Evolutionary conservation across 169 alveolate species (phyloP), one percentile per base, ranked within the genome.

Genomic region (Cryptosporidium ryanae): DNA sequence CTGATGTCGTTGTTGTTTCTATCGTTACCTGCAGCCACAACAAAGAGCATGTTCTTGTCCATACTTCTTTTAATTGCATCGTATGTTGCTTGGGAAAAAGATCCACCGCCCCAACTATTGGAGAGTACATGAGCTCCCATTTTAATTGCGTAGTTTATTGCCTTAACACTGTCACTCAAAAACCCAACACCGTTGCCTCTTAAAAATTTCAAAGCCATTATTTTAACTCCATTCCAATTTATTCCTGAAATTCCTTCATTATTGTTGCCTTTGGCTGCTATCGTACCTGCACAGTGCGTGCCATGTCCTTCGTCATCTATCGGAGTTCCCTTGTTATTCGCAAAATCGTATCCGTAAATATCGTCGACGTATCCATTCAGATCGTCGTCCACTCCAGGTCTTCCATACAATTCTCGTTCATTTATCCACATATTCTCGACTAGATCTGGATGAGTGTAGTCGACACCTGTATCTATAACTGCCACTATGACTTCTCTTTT

Each of bases 391-490:
- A 91, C 90, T 44, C 93, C 94, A 10, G 87, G 87, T 29, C 87
- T 90, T 5, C 94, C 96, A 32, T 91, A 70, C 57, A 93, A 82
- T 65, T 94, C 97, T 31, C 65, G 87, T 23, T 91, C 84, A 65
- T 94, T 93, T 25, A 82, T 81, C 91, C 94, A 94, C 67, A 94
- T 92, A 65, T 91, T 91, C 0, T 70, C 92, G 21, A 66, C 90
- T 65, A 95, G 66, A 44, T 91, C 95, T 38, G 96, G 95, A 54
- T 95, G 96, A 17, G 90, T 82, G 82, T 82, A 91, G 71, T 93
- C 96, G 1, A 95, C 90, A 2, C 98, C 98, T 18, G 96, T 95
- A 82, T 95, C 97, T 27, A 95, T 90, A 38, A 93, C 94, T 12
- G 93, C 95, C 17, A 92, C 95, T 31, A 91, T 90, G 1, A 68